A percentile compares a stretch with the other conserved stretches of the same genome.
Evolutionary conservation across 352 stramenopile species (phyloP).

Genomic region (Globisporangium megalacanthum): DNA sequence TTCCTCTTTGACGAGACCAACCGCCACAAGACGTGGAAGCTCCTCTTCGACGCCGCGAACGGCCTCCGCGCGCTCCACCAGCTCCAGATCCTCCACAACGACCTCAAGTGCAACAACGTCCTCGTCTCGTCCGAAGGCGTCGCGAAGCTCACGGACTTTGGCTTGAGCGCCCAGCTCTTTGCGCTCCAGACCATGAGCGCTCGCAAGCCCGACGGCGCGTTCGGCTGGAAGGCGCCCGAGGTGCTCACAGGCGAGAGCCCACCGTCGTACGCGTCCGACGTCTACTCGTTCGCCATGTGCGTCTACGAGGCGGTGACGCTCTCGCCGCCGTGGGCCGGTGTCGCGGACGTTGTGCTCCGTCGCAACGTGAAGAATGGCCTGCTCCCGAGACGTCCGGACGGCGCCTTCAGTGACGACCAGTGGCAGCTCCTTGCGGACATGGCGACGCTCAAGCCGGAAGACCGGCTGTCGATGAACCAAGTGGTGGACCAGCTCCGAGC

Average conservation of each 20-base stretch:
- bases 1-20: neutral
- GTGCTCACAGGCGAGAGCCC: neutral
- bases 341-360: too few relatives aligned
- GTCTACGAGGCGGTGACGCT: neutral
- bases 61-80: neutral
- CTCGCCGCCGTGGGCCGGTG: neutral
- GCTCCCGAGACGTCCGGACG: neutral
- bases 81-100: neutral
- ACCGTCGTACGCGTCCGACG: neutral
- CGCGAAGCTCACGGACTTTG: constrained; percentile 1
- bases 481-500: neutral
- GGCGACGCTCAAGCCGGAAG: neutral
- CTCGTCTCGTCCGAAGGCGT: neutral
- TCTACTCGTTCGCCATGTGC: neutral
- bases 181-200: neutral
- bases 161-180: neutral
- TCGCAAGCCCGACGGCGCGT: neutral
- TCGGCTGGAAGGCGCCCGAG: neutral
- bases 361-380: neutral
- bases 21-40: neutral
- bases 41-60: neutral
- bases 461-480: neutral
- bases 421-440: neutral
- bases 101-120: constrained; percentile 1
- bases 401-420: neutral